These are phyloP conservation scores for Naganishia onofrii DNA, from an alignment of 768 basidiomycete genomes.

Conservation along the genomic window DNA sequence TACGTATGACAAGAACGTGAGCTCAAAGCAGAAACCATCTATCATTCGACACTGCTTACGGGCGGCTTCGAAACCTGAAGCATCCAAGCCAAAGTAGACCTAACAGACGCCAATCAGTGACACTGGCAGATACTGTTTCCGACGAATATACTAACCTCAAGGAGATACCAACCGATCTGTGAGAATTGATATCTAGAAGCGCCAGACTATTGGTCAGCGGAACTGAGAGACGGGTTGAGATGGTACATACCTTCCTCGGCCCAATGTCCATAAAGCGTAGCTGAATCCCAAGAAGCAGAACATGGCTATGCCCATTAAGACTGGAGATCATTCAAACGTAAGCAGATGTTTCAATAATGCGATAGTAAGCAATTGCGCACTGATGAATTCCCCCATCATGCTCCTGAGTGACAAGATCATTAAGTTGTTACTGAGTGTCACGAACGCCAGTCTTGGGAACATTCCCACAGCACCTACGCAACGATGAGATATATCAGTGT, in stretches of 20 bases:
- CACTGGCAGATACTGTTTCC: neutral
- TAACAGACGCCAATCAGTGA: neutral
- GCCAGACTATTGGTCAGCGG: constrained; percentile 14
- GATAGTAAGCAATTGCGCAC: constrained; percentile 32
- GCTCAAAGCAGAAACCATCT: neutral
- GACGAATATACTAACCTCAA: constrained; percentile 61
- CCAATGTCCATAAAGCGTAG: constrained; percentile 90
- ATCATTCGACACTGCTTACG: constrained; percentile 58
- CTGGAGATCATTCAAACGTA: constrained; percentile 25
- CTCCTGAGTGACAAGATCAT: constrained; percentile 63
- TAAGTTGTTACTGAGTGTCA: constrained; percentile 67
- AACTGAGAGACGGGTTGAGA: neutral
- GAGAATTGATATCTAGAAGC: constrained; percentile 50
- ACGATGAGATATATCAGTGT: neutral
- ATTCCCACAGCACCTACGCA: constrained; percentile 68
- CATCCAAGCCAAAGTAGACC: constrained; percentile 83
- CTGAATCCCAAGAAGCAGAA: constrained; percentile 77
- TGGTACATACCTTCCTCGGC: constrained; percentile 44
- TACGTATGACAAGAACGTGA: constrained; percentile 38
- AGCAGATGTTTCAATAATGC: constrained; percentile 37
- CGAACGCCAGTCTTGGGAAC: constrained; percentile 88
- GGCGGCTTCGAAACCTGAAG: constrained; percentile 77
- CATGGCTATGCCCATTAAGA: constrained; percentile 50
- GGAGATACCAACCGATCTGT: constrained; percentile 89
- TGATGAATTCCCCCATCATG: constrained; percentile 82